Conservation (phyloP, 305 asterid genomes). For the Rubia peregrina region DNA sequence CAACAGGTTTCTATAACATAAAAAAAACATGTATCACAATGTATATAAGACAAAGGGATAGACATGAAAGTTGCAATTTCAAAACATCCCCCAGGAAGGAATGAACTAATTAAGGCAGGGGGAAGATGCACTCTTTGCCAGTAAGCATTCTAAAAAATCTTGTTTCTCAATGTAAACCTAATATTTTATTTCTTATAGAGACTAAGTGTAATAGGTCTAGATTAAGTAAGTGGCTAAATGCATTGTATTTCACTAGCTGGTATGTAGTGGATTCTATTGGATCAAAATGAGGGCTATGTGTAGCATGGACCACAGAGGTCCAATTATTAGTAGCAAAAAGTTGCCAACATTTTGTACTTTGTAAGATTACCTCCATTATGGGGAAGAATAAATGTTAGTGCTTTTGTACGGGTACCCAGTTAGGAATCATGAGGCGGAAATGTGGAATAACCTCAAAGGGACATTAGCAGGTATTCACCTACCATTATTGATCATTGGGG, state of each 20-base stretch:
- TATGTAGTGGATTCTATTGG: background rate
- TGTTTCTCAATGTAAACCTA: background rate
- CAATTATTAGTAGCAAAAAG: background rate
- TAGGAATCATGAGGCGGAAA: background rate
- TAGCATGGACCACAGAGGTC: background rate
- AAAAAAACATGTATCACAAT: no score
- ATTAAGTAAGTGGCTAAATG: background rate
- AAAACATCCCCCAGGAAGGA: no score
- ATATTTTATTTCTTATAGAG: no score
- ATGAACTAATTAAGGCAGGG: no score
- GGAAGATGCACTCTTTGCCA: background rate
- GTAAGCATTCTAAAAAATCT: background rate
- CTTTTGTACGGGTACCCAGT: background rate
- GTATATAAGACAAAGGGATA: no score
- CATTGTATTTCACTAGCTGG: no score
- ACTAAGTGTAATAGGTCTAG: background rate
- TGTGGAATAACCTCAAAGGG: no score
- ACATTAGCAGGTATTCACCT: fast-evolving
- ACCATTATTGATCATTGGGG: background rate
- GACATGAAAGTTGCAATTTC: no score
- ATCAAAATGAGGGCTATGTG: background rate
- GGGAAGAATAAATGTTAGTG: background rate
- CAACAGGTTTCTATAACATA: no score
- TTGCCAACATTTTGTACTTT: background rate
- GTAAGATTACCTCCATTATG: background rate